phyloP scores from a whole-genome alignment of 768 basidiomycete species.

The Mycena alexandri region DNA sequence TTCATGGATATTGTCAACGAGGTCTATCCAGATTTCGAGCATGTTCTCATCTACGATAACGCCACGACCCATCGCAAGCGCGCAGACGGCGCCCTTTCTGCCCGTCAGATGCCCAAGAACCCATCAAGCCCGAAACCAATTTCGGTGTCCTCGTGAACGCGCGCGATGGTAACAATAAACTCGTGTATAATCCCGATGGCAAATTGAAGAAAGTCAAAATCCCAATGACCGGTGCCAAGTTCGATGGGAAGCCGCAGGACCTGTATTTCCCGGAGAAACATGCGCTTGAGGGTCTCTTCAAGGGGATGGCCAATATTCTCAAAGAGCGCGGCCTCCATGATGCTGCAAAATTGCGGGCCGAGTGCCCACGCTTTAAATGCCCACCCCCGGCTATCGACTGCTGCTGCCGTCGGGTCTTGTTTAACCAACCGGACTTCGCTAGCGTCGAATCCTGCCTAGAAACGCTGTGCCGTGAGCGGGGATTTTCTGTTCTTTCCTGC shows the following conservation, averaged over 20 bases:
- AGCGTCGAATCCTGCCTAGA: neutral
- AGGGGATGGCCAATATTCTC: too few species aligned
- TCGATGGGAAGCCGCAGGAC: too few species aligned
- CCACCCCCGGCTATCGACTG: slow-evolving; percentile 9
- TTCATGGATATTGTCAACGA: slow-evolving; percentile 8
- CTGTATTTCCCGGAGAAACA: too few species aligned
- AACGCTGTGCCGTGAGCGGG: neutral
- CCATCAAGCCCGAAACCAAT: neutral
- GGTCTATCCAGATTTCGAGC: neutral
- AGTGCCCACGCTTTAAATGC: too few species aligned
- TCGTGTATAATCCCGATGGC: too few species aligned
- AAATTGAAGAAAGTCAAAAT: too few species aligned
- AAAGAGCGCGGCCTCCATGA: too few species aligned
- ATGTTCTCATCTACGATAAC: too few species aligned
- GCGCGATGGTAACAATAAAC: neutral
- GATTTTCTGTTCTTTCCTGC: neutral
- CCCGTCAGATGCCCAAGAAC: neutral
- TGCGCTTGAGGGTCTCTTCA: too few species aligned
- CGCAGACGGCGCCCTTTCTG: slow-evolving; percentile 3
- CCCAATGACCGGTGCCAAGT: too few species aligned
- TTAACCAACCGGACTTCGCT: neutral
- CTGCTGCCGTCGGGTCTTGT: neutral
- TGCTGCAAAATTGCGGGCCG: too few species aligned
- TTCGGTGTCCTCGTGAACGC: neutral
- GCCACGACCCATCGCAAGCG: too few species aligned